Base-by-base conservation (phyloP, 345 rosid genomes). In the Erysimum cheiranthoides region DNA sequence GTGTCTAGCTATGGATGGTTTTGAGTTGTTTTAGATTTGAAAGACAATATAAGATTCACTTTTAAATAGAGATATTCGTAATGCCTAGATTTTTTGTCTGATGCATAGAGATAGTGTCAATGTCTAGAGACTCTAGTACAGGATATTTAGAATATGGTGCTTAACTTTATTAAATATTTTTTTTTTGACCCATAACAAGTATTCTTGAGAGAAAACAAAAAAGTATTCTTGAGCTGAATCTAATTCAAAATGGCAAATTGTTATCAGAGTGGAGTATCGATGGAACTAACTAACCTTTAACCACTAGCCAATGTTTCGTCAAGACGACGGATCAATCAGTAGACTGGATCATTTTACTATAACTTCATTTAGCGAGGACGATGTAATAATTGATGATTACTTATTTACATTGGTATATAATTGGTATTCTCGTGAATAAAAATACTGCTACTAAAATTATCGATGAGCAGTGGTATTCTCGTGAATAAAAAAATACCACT, bases 1-100 rank as follows among this genome's bases (percentile, higher is more conserved):
- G 73, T 51, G 62, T 68, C 62, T 49, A 75, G 38, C 62, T 40
- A 49, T 39, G 74, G 68, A 75, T 69, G 79, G 69, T 68, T 75
- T 50, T 51, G 30, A 75, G 36, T 60, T 59, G 67, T 58, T 74
- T 66, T 75, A 13, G 21, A 49, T 49, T 47, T 52, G 30, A 68
- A 59, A 51, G 45, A 58, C 42, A 50, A 39, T 75, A 51, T 40
- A 40, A 53, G 73, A 68, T 75, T 60, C 79, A 75, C 62, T 49
- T 68, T 38, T 16, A 67, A 50, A 61, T 21, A 68, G 69, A 38
- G 40, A 59, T 51, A 75, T 75, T 75, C 61, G 60, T 45, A 68
- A 13, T 58, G 27, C 61, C 52, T 49, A 36, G 66, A 59, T 43
- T 69, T 39, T 30, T 67, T 59, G 18, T 66, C 42, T 49, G 45